Evolutionary conservation across 495 filamentous ascomycete genomes (phyloP).

Genomic region (Staphylotrichum longicolle): DNA sequence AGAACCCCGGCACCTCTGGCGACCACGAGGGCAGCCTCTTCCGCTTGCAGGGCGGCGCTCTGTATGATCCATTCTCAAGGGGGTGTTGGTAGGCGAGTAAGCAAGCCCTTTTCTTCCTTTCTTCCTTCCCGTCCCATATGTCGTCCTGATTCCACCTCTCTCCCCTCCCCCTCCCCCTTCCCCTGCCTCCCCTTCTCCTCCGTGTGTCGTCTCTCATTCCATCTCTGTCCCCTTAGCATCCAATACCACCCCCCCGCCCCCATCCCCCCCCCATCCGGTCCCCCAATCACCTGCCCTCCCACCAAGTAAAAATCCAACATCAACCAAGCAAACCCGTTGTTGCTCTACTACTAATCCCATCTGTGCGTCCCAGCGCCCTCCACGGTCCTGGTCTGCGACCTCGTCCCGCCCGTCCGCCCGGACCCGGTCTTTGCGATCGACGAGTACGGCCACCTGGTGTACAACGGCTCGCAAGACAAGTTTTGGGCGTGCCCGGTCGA

Average conservation of each 20-base stretch:
- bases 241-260: no score
- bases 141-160: no score
- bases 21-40: background rate
- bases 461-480: constrained; percentile 1
- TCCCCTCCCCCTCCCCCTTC: background rate
- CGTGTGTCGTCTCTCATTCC: no score
- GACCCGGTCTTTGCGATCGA: constrained; percentile 5
- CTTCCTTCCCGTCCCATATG: background rate
- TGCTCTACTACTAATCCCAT: no score
- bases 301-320: no score
- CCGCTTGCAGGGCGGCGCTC: background rate
- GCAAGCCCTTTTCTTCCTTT: background rate
- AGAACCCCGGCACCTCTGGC: no score
- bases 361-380: background rate
- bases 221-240: no score
- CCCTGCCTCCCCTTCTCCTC: no score
- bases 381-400: constrained; percentile 16
- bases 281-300: no score
- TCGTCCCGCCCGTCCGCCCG: constrained; percentile 4
- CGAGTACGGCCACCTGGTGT: background rate
- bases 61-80: background rate
- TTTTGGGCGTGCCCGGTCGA: constrained; percentile 18
- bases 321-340: no score
- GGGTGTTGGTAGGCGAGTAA: constrained; percentile 23
- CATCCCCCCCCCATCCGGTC: no score